Base-by-base conservation (phyloP, 345 rosid species). In the Hibiscus syriacus region DNA sequence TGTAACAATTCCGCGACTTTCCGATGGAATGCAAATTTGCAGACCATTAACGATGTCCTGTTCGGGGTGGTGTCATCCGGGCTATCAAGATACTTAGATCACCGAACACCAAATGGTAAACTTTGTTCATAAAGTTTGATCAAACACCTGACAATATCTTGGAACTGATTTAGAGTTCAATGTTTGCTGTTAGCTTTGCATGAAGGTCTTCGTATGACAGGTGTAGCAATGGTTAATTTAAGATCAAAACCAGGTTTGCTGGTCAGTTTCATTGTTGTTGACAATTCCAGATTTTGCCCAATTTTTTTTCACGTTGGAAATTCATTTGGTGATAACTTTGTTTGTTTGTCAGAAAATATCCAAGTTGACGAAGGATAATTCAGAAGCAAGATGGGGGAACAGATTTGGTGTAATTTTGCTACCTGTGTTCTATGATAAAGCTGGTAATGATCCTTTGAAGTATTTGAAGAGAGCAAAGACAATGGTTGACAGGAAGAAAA, bases 1-100 rank as follows among this genome's bases (percentile, higher is more conserved):
- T n/a, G 41, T 38, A 38, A 38, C 41, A 38, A 38, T 38, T 38
- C 12, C n/a, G n/a, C n/a, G n/a, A n/a, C n/a, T n/a, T n/a, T n/a
- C n/a, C n/a, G 41, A 38, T 38, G 11, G 0, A 8, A 38, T 38
- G 41, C 41, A 38, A 38, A n/a, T 43, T 22, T 73, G 75, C 78
- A 84, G 86, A 88, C 89, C 16, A 77, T 88, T n/a, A 88, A 88
- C 13, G 93, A 88, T 56, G 93, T 88, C 49, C 79, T 85, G 8
- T 77, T 84, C 7, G 89, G 84, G 19, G 73, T 88, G 50, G 70
- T 86, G 65, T 72, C 89, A 4, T 57, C 64, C 0, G 89, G 89
- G 36, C 60, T 84, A 12, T 79, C 83, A 34, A 82, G 75, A 70
- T 88, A 88, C 68, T 56, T 86, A 70, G 84, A 80, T 50, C 81